Evolutionary conservation across 2,329 filamentous ascomycete species (phyloP).

Genomic region (Purpureocillium takamizusanense): DNA sequence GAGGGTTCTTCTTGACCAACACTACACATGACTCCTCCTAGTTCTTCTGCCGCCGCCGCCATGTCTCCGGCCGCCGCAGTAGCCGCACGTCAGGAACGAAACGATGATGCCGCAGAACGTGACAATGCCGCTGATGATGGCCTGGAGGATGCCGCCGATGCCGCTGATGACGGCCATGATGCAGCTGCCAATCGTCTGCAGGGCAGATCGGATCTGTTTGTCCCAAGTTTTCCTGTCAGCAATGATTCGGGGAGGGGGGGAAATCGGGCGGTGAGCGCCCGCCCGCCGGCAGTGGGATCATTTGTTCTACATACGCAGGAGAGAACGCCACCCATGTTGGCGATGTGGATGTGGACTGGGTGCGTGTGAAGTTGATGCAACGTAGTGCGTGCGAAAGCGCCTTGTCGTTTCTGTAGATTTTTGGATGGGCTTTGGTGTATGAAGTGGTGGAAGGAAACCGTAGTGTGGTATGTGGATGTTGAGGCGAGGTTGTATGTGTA

Average conservation of each 20-base stretch:
- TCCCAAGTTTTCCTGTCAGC: too few species aligned
- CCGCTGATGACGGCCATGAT: slow-evolving; percentile 62
- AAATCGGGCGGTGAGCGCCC: too few species aligned
- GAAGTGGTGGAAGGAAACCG: too few species aligned
- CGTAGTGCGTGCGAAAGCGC: too few species aligned
- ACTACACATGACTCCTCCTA: slow-evolving; percentile 11
- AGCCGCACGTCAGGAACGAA: slow-evolving; percentile 52
- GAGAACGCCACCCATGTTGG: slow-evolving; percentile 68
- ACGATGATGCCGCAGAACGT: slow-evolving; percentile 58
- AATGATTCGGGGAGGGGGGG: too few species aligned
- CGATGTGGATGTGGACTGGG: slow-evolving; percentile 6
- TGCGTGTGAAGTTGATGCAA: background rate
- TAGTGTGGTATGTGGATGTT: too few species aligned
- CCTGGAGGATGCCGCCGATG: slow-evolving; percentile 54
- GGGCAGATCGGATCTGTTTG: slow-evolving; percentile 49
- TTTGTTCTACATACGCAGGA: slow-evolving; percentile 84
- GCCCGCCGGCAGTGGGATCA: too few species aligned
- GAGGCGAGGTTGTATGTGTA: too few species aligned
- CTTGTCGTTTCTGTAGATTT: too few species aligned
- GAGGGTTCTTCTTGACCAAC: background rate
- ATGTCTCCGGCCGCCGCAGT: slow-evolving; percentile 16
- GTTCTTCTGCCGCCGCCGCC: slow-evolving; percentile 11
- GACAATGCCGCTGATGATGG: slow-evolving; percentile 60
- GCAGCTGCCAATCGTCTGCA: slow-evolving; percentile 55
- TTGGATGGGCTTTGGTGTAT: too few species aligned